These are phyloP conservation scores for Hypoxylon sp. DNA, from an alignment of 2,329 filamentous ascomycete species.

Conservation along the genomic window DNA sequence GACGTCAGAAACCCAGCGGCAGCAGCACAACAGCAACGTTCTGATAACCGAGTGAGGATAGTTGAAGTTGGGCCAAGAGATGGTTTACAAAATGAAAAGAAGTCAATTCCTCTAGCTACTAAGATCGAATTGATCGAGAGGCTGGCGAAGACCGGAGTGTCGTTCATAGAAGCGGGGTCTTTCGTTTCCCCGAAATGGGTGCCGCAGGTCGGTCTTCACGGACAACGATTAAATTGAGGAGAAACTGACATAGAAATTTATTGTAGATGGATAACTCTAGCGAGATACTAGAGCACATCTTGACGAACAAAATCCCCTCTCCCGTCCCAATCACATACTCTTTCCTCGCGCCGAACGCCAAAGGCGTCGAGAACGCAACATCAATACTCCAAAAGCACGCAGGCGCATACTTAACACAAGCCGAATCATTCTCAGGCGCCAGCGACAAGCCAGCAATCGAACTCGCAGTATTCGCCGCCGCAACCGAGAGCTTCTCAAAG, in stretches of 20 bases:
- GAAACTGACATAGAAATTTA: slow-evolving; percentile 32
- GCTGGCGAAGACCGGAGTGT: slow-evolving; percentile 70
- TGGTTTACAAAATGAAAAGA: slow-evolving; percentile 78
- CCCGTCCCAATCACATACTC: slow-evolving; percentile 77
- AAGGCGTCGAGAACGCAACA: slow-evolving; percentile 77
- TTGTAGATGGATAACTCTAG: slow-evolving; percentile 84
- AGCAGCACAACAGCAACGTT: slow-evolving; percentile 28
- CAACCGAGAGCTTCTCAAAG: slow-evolving; percentile 84
- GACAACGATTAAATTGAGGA: slow-evolving; percentile 6
- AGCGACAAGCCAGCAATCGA: slow-evolving; percentile 70
- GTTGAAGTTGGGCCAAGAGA: slow-evolving; percentile 79
- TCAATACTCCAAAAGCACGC: slow-evolving; percentile 68
- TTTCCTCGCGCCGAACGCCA: slow-evolving; percentile 84
- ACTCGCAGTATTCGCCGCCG: slow-evolving; percentile 85
- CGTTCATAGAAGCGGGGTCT: slow-evolving; percentile 75
- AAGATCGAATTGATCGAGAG: slow-evolving; percentile 75
- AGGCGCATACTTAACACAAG: slow-evolving; percentile 66
- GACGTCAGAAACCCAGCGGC: slow-evolving; percentile 46
- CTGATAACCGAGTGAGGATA: slow-evolving; percentile 60
- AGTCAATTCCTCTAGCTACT: slow-evolving; percentile 69
- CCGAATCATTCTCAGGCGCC: slow-evolving; percentile 59
- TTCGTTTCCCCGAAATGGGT: slow-evolving; percentile 78
- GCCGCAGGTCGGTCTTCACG: slow-evolving; percentile 69
- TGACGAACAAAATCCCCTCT: slow-evolving; percentile 70
- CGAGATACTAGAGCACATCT: slow-evolving; percentile 79